A percentile compares a stretch with the other conserved stretches of the same genome.
These are phyloP conservation scores for Russula brevipes DNA, from an alignment of 768 basidiomycete genomes.

Conservation along the genomic window DNA sequence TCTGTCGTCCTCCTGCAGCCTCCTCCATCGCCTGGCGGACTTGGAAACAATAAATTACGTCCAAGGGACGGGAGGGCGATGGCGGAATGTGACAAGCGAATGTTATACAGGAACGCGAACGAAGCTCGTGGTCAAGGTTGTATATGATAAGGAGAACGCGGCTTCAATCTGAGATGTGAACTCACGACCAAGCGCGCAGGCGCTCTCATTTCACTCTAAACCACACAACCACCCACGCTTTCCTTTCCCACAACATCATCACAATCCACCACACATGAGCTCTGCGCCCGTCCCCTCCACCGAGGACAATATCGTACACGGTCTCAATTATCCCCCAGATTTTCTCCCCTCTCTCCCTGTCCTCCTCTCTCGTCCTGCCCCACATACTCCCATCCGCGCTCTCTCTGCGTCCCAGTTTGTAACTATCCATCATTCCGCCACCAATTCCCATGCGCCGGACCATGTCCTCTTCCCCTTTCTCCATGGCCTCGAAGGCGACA, in stretches of 20 bases:
- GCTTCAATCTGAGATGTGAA: slow-evolving; percentile 20
- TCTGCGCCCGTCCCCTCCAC: slow-evolving; percentile 3
- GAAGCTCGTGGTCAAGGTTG: slow-evolving; percentile 6
- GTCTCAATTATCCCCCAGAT: slow-evolving; percentile 28
- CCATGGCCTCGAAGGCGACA: slow-evolving; percentile 80
- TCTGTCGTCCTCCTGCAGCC: background rate
- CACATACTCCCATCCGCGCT: slow-evolving; percentile 40
- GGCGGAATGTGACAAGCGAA: background rate
- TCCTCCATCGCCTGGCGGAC: slow-evolving; percentile 1
- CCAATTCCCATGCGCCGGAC: slow-evolving; percentile 71
- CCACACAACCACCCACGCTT: background rate
- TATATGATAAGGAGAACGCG: slow-evolving; percentile 17
- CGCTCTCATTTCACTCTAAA: slow-evolving; percentile 4
- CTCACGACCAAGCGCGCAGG: background rate
- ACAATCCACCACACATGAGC: slow-evolving; percentile 9
- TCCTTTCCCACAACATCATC: slow-evolving; percentile 14
- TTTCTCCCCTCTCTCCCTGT: slow-evolving; percentile 30
- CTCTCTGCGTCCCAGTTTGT: slow-evolving; percentile 48
- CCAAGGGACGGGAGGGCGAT: slow-evolving; percentile 14
- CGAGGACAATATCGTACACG: slow-evolving; percentile 20
- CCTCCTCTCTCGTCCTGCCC: slow-evolving; percentile 34
- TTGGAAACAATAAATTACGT: slow-evolving; percentile 15
- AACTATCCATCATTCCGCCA: slow-evolving; percentile 55
- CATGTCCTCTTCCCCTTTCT: slow-evolving; percentile 82
- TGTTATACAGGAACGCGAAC: background rate